Evolutionary conservation across 257 asterid species (phyloP).

Genomic region (Eustoma russellianum): DNA sequence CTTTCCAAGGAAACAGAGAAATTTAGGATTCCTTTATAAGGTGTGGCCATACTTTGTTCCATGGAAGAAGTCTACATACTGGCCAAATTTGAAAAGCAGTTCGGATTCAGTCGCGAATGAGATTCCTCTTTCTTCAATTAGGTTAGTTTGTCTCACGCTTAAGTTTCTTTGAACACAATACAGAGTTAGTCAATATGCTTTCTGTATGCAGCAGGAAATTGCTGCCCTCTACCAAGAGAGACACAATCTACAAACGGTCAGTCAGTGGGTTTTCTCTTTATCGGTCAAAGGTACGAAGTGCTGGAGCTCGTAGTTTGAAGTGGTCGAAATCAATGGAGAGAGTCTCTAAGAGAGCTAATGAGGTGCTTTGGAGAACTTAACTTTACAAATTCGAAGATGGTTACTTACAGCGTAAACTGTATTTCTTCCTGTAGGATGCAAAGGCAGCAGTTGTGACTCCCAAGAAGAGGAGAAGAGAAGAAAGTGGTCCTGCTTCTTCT

Average conservation of each 20-base stretch:
- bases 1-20: conserved; percentile 33
- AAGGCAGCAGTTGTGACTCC: conserved; percentile 74
- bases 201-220: conserved; percentile 50
- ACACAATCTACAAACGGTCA: conserved; percentile 79
- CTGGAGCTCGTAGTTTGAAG: conserved; percentile 73
- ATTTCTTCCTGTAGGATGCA: conserved; percentile 52
- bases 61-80: conserved; percentile 56
- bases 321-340: conserved; percentile 96
- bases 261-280: conserved; percentile 69
- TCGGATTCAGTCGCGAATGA: conserved; percentile 31
- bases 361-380: conserved; percentile 40
- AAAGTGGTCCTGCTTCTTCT: conserved; percentile 30
- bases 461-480: conserved; percentile 51
- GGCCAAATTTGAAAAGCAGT: conserved; percentile 40
- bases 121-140: conserved; percentile 27
- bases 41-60: conserved; percentile 48
- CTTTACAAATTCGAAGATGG: background rate
- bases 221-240: conserved; percentile 59
- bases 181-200: conserved; percentile 4
- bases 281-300: conserved; percentile 70
- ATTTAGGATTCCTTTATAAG: conserved; percentile 32
- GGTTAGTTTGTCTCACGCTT: conserved; percentile 29
- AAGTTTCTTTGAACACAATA: background rate
- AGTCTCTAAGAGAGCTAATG: conserved; percentile 58
- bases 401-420: background rate